Conservation (phyloP, 2,329 filamentous ascomycete species). For the Alternaria solani region DNA sequence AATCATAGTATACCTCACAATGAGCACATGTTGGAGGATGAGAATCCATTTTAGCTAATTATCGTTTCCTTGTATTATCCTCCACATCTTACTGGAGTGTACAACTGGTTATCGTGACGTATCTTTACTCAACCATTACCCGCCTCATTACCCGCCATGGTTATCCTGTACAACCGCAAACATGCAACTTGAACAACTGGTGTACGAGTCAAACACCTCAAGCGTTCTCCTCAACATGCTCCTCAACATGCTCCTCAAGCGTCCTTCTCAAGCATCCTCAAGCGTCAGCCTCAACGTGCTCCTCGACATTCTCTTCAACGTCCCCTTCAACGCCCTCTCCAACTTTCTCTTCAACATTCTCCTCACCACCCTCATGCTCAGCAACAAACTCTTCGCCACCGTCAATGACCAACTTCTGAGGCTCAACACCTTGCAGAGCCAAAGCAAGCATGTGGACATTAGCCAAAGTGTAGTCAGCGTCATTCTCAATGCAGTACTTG, state of each 20-base stretch:
- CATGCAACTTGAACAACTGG: neutral
- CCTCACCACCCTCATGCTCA: neutral
- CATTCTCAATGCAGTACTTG: slow-evolving; percentile 29
- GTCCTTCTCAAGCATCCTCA: neutral
- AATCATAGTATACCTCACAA: no score
- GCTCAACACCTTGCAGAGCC: slow-evolving; percentile 8
- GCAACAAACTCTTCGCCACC: neutral
- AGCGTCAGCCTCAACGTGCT: neutral
- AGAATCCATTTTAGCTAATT: neutral
- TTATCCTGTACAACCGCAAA: neutral
- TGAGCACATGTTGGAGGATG: neutral
- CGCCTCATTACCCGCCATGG: neutral
- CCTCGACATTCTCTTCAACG: neutral
- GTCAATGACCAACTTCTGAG: neutral
- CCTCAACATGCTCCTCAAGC: no score
- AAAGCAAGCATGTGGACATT: slow-evolving; percentile 25
- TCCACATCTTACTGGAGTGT: neutral
- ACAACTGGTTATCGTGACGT: neutral
- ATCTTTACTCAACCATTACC: neutral
- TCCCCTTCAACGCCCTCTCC: neutral
- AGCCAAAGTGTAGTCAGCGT: slow-evolving; percentile 19
- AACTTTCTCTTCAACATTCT: neutral
- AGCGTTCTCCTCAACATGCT: neutral
- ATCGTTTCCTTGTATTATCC: neutral
- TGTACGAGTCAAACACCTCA: neutral